Base-by-base conservation (phyloP, 306 rosid species). In the Nissolia schottii region DNA sequence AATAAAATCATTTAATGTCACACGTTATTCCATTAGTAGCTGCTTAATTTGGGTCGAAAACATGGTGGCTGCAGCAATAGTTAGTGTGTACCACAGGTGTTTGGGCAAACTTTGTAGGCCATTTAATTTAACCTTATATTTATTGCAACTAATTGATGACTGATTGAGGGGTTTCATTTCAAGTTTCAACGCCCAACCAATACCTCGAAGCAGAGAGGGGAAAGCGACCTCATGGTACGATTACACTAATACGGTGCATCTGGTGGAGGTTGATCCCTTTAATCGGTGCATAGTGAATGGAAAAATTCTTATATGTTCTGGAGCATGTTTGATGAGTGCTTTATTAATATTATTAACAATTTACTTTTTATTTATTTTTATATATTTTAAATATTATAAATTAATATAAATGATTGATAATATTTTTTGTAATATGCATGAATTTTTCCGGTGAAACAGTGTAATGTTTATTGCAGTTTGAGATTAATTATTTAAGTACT, bases 121-220 rank as follows among this genome's bases (percentile, higher is more conserved):
- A 77, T 70, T 77, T 8, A 77, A 70, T 77, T n/a, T 62, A 23
- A 6, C 19, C 45, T 16, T 58, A n/a, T 13, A 49, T 32, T 19
- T 6, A 38, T 34, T 58, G 9, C 19, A 41, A 43, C 34, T 46
- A 46, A 59, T 34, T 27, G 34, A 31, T 4, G 34, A 40, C 5
- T 15, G 2, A n/a, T n/a, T n/a, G n/a, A n/a, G n/a, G n/a, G n/a
- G 3, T 43, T 32, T 45, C 11, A 27, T 19, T 11, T 37, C 32
- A 60, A 18, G 34, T 53, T 37, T 43, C 62, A 78, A 63, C 54
- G 7, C 20, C 66, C 82, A 78, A 64, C 78, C 0, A 64, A 71
- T 54, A 71, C 53, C 55, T 55, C 48, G 32, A 61, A 28, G 43
- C 64, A 1, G 66, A 16, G 14, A 11, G 10, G 14, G 8, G 60